Conservation (phyloP, 768 basidiomycete genomes). For the Mycena epipterygia region DNA sequence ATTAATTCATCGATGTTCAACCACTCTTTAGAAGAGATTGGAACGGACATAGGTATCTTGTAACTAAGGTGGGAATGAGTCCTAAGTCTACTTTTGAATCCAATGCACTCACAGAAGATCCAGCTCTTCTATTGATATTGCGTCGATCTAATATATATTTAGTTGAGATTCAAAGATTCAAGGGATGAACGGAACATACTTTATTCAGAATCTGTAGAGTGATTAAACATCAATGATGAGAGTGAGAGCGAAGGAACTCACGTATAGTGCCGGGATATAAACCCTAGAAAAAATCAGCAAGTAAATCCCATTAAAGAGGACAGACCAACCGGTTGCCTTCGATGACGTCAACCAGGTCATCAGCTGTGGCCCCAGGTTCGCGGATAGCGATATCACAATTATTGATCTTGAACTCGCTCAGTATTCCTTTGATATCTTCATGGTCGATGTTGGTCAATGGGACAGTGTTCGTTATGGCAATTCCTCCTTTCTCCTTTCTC, state of each 20-base stretch:
- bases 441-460: constrained; percentile 94
- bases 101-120: constrained; percentile 78
- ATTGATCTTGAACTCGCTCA: constrained; percentile 92
- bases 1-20: constrained; percentile 96
- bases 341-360: constrained; percentile 97
- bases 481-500: constrained; percentile 91
- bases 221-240: background rate
- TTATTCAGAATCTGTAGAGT: constrained; percentile 81
- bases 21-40: constrained; percentile 95
- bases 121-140: constrained; percentile 97
- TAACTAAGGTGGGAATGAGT: constrained; percentile 58
- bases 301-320: background rate
- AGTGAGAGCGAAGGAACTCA: constrained; percentile 51
- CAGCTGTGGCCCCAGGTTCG: constrained; percentile 91
- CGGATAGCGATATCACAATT: constrained; percentile 95
- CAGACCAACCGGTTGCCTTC: constrained; percentile 89
- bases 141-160: constrained; percentile 80
- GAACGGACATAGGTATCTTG: constrained; percentile 96
- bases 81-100: background rate
- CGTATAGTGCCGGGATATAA: constrained; percentile 94
- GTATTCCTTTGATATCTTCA: constrained; percentile 95
- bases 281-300: constrained; percentile 64
- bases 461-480: constrained; percentile 96
- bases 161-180: constrained; percentile 18
- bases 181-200: constrained; percentile 55